Base-by-base conservation (phyloP, 2,329 filamentous ascomycete genomes). In the Arthrobotrys entomopaga region DNA sequence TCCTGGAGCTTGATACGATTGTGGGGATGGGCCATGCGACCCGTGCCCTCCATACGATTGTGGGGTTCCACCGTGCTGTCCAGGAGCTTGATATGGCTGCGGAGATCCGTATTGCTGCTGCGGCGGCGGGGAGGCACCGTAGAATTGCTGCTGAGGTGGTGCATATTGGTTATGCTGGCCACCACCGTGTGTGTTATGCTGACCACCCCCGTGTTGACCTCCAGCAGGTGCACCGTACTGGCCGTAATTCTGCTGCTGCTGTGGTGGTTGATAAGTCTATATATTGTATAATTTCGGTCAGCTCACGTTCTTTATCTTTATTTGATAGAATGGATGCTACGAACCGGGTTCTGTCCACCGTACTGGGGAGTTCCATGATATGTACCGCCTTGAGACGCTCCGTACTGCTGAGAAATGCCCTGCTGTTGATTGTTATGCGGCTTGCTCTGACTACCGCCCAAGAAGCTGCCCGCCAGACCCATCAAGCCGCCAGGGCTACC, bases 61-160 rank as follows among this genome's bases (percentile, higher is more conserved):
- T 40, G 29, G 75, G 13, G 73, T 63, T 10, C 54, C 73, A 50
- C 76, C 76, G 60, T 76, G 77, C n/a, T n/a, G n/a, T n/a, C n/a
- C n/a, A n/a, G n/a, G n/a, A n/a, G n/a, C n/a, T 38, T 77, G 76
- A 5, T 70, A 61, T 34, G 65, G 69, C 46, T 54, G 71, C 16
- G 64, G 70, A 22, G 70, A 43, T 10, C 7, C 57, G 42, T 50
- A 34, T 38, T 54, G 58, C 24, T 72, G 74, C 22, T 2, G 29
- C 29, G 29, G 29, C 29, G 29, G 29, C 29, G 29, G 60, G 50
- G 67, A 67, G n/a, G 73, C 40, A 29, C 72, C 57, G 43, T 72
- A 67, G 15, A 66, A 63, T 22, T 65, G 56, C 24, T 73, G 69
- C 13, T 48, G 61, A 2, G 61, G 61, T 63, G 65, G 50, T 26